These are phyloP conservation scores for Cladosporium austrohemisphaericum DNA, from an alignment of 2,329 filamentous ascomycete genomes.

Conservation along the genomic window DNA sequence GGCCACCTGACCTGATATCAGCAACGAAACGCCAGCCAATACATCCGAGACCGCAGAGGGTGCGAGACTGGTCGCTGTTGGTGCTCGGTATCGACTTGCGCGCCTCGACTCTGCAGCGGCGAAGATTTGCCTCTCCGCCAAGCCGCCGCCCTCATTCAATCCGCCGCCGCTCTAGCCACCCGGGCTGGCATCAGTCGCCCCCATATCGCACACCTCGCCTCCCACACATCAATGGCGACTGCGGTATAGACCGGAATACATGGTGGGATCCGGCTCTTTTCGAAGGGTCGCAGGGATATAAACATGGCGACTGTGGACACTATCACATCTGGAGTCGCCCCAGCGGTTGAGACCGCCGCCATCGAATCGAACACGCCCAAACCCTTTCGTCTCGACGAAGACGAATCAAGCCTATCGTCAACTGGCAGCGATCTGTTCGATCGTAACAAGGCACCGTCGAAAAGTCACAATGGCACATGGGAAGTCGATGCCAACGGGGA, in stretches of 20 bases:
- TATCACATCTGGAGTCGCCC: conserved; percentile 5
- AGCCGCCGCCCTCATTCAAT: conserved; percentile 3
- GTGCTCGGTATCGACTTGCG: neutral
- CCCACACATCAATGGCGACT: conserved; percentile 11
- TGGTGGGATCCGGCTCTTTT: neutral
- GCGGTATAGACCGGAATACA: conserved; percentile 5
- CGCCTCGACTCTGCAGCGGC: neutral
- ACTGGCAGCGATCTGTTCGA: conserved; percentile 30
- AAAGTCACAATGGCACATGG: conserved; percentile 9
- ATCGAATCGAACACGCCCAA: conserved; percentile 5
- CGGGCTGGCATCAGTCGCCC: conserved; percentile 10
- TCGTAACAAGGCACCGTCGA: conserved; percentile 17
- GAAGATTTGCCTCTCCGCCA: conserved; percentile 15
- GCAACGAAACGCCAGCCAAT: conserved; percentile 1
- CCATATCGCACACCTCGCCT: conserved; percentile 10
- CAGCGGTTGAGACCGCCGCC: conserved; percentile 10
- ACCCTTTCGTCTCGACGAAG: conserved; percentile 21
- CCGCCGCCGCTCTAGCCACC: conserved; percentile 13
- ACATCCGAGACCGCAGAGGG: neutral
- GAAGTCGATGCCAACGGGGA: conserved; percentile 26
- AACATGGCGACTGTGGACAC: conserved; percentile 7
- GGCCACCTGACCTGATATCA: conserved; percentile 10
- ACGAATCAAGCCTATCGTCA: conserved; percentile 32
- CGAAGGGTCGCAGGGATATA: conserved; percentile 7
- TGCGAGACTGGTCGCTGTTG: neutral